Conservation (phyloP, 2,329 filamentous ascomycete genomes). For the Apiospora malaysiana region DNA sequence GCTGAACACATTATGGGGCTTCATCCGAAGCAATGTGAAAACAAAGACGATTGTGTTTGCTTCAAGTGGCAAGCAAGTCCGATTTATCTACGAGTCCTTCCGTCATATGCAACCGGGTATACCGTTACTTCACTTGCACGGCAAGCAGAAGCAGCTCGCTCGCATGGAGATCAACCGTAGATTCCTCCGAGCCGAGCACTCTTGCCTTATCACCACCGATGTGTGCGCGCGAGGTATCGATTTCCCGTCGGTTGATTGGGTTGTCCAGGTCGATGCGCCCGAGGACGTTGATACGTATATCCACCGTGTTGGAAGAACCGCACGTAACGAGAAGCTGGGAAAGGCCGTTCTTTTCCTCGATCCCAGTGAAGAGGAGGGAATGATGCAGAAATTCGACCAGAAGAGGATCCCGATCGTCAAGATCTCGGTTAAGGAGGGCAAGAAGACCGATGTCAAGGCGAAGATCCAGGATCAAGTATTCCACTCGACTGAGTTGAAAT, state of each 20-base stretch:
- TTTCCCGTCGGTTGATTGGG: conserved; percentile 97
- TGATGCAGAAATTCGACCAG: conserved; percentile 81
- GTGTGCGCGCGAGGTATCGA: conserved; percentile 93
- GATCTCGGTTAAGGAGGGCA: conserved; percentile 87
- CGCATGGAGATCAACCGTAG: conserved; percentile 85
- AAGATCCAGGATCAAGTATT: conserved; percentile 96
- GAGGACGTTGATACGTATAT: conserved; percentile 98
- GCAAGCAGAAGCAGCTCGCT: conserved; percentile 89
- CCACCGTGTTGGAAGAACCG: conserved; percentile 91
- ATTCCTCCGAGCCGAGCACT: conserved; percentile 80
- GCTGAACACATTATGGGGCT: conserved; percentile 89
- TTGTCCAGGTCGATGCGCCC: conserved; percentile 96
- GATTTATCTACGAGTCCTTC: conserved; percentile 94
- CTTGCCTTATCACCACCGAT: conserved; percentile 93
- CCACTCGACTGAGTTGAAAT: conserved; percentile 67
- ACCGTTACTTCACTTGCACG: conserved; percentile 88
- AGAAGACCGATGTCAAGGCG: conserved; percentile 83
- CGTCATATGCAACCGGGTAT: conserved; percentile 94
- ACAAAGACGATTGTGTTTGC: conserved; percentile 95
- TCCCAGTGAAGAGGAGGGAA: conserved; percentile 90
- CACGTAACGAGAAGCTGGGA: conserved; percentile 88
- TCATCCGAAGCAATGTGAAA: conserved; percentile 89
- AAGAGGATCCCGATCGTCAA: conserved; percentile 89
- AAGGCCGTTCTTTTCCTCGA: conserved; percentile 90
- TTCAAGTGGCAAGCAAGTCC: conserved; percentile 93